These are phyloP conservation scores for Penicillium nucicola DNA, from an alignment of 495 filamentous ascomycete genomes.

Conservation along the genomic window DNA sequence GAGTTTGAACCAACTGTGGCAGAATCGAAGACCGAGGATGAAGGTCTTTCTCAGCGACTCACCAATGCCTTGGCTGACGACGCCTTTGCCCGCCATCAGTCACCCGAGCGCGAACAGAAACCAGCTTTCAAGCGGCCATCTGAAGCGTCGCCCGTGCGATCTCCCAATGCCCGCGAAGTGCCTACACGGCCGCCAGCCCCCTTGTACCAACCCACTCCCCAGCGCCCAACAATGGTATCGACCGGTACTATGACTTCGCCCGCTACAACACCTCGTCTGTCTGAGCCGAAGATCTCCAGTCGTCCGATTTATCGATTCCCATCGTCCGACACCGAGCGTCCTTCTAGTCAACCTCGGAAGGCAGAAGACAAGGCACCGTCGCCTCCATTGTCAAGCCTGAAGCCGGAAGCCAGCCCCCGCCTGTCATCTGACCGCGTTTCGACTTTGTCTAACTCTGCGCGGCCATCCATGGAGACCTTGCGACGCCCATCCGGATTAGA, in stretches of 20 bases:
- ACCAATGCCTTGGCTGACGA: constrained; percentile 86
- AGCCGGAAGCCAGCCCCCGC: constrained; percentile 48
- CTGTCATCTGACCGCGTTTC: constrained; percentile 43
- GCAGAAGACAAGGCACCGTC: constrained; percentile 32
- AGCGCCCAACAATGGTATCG: constrained; percentile 75
- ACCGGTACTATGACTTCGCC: constrained; percentile 90
- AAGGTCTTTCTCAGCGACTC: constrained; percentile 69
- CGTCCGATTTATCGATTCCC: constrained; percentile 65
- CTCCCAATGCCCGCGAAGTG: constrained; percentile 21
- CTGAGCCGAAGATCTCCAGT: constrained; percentile 36
- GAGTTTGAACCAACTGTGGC: constrained; percentile 67
- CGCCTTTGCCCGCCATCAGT: constrained; percentile 62
- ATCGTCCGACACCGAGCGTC: constrained; percentile 50
- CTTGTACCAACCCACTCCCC: constrained; percentile 57
- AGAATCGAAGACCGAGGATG: constrained; percentile 48
- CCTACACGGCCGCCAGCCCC: constrained; percentile 30
- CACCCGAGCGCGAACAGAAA: constrained; percentile 29
- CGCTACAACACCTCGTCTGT: constrained; percentile 54
- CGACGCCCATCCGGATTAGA: constrained; percentile 61
- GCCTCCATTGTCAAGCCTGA: constrained; percentile 26
- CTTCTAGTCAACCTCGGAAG: constrained; percentile 51
- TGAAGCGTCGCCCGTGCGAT: constrained; percentile 24
- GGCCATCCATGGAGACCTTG: constrained; percentile 75
- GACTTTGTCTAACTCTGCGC: constrained; percentile 61
- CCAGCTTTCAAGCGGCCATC: constrained; percentile 24